Evolutionary conservation across 495 filamentous ascomycete species (phyloP).

Genomic region (Chaetomium tenue): DNA sequence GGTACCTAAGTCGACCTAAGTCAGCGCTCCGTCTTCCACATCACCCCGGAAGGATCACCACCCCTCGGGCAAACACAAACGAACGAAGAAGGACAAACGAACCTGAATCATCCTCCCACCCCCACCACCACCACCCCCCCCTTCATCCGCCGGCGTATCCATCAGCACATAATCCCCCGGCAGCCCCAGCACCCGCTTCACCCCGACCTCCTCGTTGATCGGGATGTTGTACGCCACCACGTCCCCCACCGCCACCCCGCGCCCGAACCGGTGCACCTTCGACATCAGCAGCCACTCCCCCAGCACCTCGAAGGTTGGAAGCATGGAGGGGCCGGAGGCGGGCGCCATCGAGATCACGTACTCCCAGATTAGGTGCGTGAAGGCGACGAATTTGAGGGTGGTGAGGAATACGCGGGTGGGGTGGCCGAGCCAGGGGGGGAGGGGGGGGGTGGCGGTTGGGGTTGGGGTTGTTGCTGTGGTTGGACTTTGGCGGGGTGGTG

Average conservation of each 20-base stretch:
- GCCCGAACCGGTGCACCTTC: conserved; percentile 62
- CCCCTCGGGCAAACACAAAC: neutral
- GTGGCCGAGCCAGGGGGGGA: conserved; percentile 32
- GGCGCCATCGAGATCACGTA: conserved; percentile 53
- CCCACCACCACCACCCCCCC: conserved; percentile 19
- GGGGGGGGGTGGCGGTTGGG: neutral
- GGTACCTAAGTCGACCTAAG: conserved; percentile 59
- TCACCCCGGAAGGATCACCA: neutral
- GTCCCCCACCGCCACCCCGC: conserved; percentile 74
- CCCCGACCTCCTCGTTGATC: conserved; percentile 58
- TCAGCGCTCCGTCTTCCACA: neutral
- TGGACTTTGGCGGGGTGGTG: conserved; percentile 6
- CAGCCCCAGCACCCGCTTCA: conserved; percentile 84
- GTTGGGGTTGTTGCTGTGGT: conserved; percentile 17
- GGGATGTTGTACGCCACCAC: conserved; percentile 78
- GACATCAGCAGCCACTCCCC: conserved; percentile 69
- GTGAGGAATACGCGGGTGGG: conserved; percentile 38
- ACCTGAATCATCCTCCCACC: conserved; percentile 74
- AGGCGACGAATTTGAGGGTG: conserved; percentile 47
- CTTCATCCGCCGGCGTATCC: conserved; percentile 52
- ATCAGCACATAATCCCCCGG: conserved; percentile 84
- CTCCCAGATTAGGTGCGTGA: conserved; percentile 58
- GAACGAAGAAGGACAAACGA: conserved; percentile 20
- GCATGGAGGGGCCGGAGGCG: conserved; percentile 70
- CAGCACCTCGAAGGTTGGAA: conserved; percentile 66